These are phyloP conservation scores for Eimeria necatrix DNA, from an alignment of 169 alveolate genomes.

Conservation along the genomic window DNA sequence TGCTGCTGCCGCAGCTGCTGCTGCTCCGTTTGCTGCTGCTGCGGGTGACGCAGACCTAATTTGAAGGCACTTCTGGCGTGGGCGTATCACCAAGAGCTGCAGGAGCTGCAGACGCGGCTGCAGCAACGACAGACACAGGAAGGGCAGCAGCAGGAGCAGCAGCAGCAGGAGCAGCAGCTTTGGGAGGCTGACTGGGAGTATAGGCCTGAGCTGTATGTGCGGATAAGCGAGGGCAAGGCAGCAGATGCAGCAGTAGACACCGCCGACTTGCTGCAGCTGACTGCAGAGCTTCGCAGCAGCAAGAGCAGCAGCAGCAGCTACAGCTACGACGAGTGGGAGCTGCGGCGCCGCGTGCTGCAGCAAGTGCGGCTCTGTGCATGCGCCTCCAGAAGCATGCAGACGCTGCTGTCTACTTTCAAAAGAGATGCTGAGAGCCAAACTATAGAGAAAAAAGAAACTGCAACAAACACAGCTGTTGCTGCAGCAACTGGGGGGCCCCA, in stretches of 20 bases:
- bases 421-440: slow-evolving; percentile 5
- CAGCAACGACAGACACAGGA: neutral
- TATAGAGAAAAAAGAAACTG: neutral
- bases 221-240: neutral
- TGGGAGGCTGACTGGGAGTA: neutral
- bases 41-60: neutral
- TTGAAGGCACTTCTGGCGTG: neutral
- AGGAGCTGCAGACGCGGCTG: slow-evolving; percentile 25
- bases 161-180: slow-evolving; percentile 3
- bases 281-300: slow-evolving; percentile 9
- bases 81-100: slow-evolving; percentile 26
- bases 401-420: neutral
- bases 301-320: slow-evolving; percentile 14
- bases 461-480: neutral
- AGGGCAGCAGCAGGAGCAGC: slow-evolving; percentile 14
- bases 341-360: neutral
- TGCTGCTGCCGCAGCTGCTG: neutral
- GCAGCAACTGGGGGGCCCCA: slow-evolving; percentile 31
- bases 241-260: slow-evolving; percentile 20
- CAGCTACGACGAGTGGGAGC: slow-evolving; percentile 25
- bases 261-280: slow-evolving; percentile 20
- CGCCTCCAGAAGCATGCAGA: neutral
- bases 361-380: neutral
- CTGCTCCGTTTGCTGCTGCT: neutral
- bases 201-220: slow-evolving; percentile 32